Base-by-base conservation (phyloP, 1,284 basidiomycete genomes). In the Tylopilus orsonianus region DNA sequence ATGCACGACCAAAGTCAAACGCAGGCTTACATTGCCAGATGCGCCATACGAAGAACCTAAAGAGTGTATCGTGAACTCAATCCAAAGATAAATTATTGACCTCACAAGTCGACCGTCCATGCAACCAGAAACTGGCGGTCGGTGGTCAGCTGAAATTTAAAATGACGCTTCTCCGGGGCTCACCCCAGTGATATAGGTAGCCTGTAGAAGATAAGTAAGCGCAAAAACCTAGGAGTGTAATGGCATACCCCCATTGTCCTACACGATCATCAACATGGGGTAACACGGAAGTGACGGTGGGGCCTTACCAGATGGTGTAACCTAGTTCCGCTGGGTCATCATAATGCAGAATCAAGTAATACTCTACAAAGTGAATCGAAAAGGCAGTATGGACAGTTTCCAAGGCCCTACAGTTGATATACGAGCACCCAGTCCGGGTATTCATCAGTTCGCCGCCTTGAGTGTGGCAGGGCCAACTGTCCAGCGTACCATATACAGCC, bases 1-100 rank as follows among this genome's bases (percentile, higher is more conserved):
- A 44, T 2, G 6, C n/a, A 37, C n/a, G 1, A 9, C n/a, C n/a
- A n/a, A n/a, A n/a, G n/a, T n/a, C 18, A n/a, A 36, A 41, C 13
- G 14, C 26, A 8, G 26, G 8, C 52, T 37, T 39, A 53, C 52
- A 27, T 41, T 44, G 34, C 52, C 52, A 53, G 20, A 53, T 49
- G 23, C 52, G 52, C 52, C 52, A 53, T 20, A 53, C 29, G 9
- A 54, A 49, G 37, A 53, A 43, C 19, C 45, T 53, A 22, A 18
- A 24, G 5, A 29, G 22, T 7, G 14, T 10, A 16, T 12, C 8
- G 10, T 53, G 9, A 41, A 33, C 26, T 13, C n/a, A 14, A 2
- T 29, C 24, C 42, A 27, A 27, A 13, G 18, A 36, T 24, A 19
- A 2, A 18, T 41, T 7, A 22, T 24, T 22, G 8, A 24, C 20